Conservation (phyloP, 1,284 basidiomycete species). For the Puccinia horiana region DNA sequence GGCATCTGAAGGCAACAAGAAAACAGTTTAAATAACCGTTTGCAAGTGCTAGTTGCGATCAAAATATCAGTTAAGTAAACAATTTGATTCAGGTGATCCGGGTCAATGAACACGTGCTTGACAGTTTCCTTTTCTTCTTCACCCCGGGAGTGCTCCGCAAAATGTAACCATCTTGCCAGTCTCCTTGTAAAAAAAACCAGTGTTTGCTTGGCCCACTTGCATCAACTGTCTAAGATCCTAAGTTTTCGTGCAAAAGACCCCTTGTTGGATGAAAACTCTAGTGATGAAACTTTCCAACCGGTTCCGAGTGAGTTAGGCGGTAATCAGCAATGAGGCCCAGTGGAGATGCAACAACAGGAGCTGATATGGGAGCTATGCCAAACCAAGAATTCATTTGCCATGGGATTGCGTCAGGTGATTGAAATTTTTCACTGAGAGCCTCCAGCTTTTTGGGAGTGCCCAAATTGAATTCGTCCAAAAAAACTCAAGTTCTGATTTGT, state of each 20-base stretch:
- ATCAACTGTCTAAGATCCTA: slow-evolving; percentile 36
- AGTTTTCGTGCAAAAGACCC: slow-evolving; percentile 21
- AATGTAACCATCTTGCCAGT: background rate
- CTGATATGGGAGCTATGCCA: slow-evolving; percentile 69
- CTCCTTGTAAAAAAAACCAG: slow-evolving; percentile 20
- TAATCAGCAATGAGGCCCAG: slow-evolving; percentile 59
- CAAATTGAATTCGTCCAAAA: slow-evolving; percentile 95
- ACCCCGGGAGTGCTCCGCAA: too few species aligned
- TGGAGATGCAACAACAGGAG: slow-evolving; percentile 69
- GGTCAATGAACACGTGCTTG: too few species aligned
- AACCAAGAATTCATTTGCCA: slow-evolving; percentile 71
- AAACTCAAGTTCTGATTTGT: slow-evolving; percentile 85
- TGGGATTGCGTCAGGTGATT: slow-evolving; percentile 68
- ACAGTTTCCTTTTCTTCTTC: too few species aligned
- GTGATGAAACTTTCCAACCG: background rate
- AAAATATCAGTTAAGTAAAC: too few species aligned
- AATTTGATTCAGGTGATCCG: too few species aligned
- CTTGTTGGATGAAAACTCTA: slow-evolving; percentile 9
- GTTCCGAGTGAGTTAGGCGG: background rate
- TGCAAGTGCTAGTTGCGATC: too few species aligned
- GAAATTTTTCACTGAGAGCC: slow-evolving; percentile 75
- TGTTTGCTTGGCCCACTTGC: slow-evolving; percentile 16
- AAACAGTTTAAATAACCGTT: too few species aligned
- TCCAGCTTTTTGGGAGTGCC: slow-evolving; percentile 93
- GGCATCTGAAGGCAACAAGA: too few species aligned